A percentile compares a stretch with the other conserved stretches of the same genome.
phyloP scores from a whole-genome alignment of 2,329 filamentous ascomycete genomes.

The Aphanocladium album region DNA sequence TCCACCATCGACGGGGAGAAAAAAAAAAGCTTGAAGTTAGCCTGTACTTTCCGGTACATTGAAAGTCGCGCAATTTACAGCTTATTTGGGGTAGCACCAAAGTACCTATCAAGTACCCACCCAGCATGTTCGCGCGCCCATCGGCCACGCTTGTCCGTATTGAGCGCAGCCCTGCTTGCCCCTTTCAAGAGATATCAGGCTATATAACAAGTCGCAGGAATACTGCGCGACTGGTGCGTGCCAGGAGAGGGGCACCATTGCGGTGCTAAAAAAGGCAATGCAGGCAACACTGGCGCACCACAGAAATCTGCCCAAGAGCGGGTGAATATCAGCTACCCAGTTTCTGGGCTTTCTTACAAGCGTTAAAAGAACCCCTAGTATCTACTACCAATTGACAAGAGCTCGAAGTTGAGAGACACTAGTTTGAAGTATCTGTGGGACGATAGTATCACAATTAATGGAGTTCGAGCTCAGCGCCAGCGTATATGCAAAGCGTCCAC shows the following conservation, averaged over 20 bases:
- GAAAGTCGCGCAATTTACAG: not conserved
- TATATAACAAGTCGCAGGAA: not conserved
- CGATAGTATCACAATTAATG: no score
- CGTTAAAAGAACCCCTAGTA: no score
- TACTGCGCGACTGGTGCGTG: not conserved
- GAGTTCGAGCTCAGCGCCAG: no score
- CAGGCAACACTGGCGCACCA: no score
- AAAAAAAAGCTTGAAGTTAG: constrained; percentile 1
- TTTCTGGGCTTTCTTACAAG: no score
- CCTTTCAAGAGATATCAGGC: not conserved
- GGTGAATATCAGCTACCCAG: no score
- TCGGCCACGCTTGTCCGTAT: constrained; percentile 2
- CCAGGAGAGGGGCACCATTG: not conserved
- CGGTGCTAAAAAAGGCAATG: no score
- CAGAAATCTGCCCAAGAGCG: no score
- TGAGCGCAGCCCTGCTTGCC: constrained; percentile 1
- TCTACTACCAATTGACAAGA: no score
- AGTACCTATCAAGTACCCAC: not conserved
- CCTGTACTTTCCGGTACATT: not conserved
- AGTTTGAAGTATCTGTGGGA: no score
- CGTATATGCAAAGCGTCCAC: no score
- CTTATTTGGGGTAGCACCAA: not conserved
- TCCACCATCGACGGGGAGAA: not conserved
- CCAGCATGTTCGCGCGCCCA: not conserved
- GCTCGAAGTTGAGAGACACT: no score